Evolutionary conservation across 2,329 filamentous ascomycete genomes (phyloP), one percentile per base, ranked within the genome.

Genomic region (Gremmenia infestans): DNA sequence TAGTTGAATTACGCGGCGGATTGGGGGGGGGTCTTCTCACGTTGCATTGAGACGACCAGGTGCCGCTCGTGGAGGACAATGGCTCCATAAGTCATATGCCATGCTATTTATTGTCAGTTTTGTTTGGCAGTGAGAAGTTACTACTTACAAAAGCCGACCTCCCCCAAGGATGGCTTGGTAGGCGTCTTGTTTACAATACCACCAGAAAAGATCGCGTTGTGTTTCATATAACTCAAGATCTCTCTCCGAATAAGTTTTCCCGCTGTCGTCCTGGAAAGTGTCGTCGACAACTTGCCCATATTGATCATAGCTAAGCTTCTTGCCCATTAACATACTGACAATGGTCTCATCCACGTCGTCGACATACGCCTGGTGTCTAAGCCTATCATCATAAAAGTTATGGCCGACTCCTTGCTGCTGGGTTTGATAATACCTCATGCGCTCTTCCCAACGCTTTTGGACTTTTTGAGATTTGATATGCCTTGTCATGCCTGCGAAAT

Each of bases 121-220:
- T 12, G 22, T 22, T 22, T 22, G 22, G 22, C 2, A 22, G 22
- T 22, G 22, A 22, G 22, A 42, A 22, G 0, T 0, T 8, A 14
- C 32, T 17, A 22, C 22, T 22, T 76, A 96, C 91, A 97, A 86
- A 48, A 95, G 76, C 59, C 81, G 81, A 43, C 93, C 92, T 8
- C 91, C 93, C 63, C 92, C 94, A 23, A 97, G 76, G 58, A 97
- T 83, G 68, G 89, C 91, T 70, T 97, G 93, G 64, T 93, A 95
- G 8, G 89, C 84, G 70, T 97, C 94, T 77, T 97, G 94, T 72
- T 96, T 96, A 65, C 83, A 87, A 70, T 92, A 97, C 89, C 91
- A 97, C 92, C 93, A 99, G 68, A 88, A 95, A 5, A 97, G 74
- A 72, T 97, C 94, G 61, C 88, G 84, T 40, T 94, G 78, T 15